These are phyloP conservation scores for Leccinum pseudoinsigne DNA, from an alignment of 1,284 basidiomycete species.

Conservation along the genomic window DNA sequence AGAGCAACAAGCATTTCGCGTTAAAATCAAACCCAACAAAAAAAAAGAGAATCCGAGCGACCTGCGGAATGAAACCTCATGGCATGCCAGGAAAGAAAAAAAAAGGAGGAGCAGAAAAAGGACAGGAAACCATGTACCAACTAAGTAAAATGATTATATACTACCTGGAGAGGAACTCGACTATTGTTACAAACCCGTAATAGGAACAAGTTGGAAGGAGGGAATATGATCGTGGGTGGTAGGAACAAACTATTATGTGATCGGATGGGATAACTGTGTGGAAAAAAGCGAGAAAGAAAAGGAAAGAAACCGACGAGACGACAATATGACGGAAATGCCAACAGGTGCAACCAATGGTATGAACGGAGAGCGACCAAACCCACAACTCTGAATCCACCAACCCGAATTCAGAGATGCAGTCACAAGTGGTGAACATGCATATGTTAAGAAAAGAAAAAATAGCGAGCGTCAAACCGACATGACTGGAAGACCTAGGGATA, in stretches of 20 bases:
- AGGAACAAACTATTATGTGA: conserved; percentile 15
- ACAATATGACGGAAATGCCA: conserved; percentile 7
- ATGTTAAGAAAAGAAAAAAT: conserved; percentile 16
- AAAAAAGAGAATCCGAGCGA: neutral
- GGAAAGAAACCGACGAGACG: neutral
- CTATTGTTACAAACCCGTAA: conserved; percentile 35
- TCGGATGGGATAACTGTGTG: conserved; percentile 6
- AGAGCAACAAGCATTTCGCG: neutral
- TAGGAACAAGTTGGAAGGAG: conserved; percentile 25
- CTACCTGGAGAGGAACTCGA: conserved; percentile 23
- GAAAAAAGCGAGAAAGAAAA: conserved; percentile 12
- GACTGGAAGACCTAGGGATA: too few relatives aligned
- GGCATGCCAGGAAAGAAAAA: neutral
- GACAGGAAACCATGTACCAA: conserved; percentile 8
- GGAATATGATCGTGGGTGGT: conserved; percentile 15
- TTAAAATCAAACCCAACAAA: conserved; percentile 5
- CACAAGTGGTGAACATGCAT: conserved; percentile 9
- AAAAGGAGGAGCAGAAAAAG: neutral
- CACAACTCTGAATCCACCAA: conserved; percentile 6
- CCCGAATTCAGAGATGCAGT: conserved; percentile 6
- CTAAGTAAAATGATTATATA: conserved; percentile 27
- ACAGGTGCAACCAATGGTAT: conserved; percentile 21
- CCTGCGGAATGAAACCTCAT: neutral
- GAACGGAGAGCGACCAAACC: conserved; percentile 10
- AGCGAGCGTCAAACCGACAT: conserved; percentile 7